Base-by-base conservation (phyloP, 257 asterid genomes). In the Anisodus tanguticus region DNA sequence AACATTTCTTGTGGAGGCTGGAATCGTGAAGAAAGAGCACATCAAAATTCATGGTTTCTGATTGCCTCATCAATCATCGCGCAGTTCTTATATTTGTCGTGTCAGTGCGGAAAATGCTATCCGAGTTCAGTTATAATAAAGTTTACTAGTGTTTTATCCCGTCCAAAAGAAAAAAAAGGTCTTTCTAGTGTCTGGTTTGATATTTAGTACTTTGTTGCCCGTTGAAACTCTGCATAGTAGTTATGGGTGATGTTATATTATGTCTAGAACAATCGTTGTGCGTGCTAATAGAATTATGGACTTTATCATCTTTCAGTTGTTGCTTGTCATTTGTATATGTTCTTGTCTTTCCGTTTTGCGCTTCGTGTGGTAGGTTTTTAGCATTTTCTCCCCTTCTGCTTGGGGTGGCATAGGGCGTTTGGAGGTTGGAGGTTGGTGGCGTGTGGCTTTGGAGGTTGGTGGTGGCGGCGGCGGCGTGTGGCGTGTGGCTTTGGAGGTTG, bases 1-100 rank as follows among this genome's bases (percentile, higher is more conserved):
- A n/a, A 35, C 85, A 37, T 82, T 85, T 76, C 88, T 85, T 63
- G 83, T 85, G 19, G 79, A 82, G 81, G 81, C 81, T 49, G 62
- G 19, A 49, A 22, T 74, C 0, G 81, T 74, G 81, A 74, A 74
- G 62, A 74, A 74, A 74, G 81, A 74, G 8, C 43, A 74, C 62
- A 74, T 74, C 81, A 74, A 74, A 49, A 74, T 74, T 74, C 81
- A 74, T 22, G 81, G 81, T 49, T 74, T 74, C 45, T 74, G 62
- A 74, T 74, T 51, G 1, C 62, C 81, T 51, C 62, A 49, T 22
- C 2, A 49, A 2, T 12, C 81, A 49, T 22, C 45, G 62, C 1
- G 12, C 60, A 11, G 80, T 19, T 49, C 1, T 74, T 13, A 22
- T 47, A 19, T 74, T 43, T 74, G 43, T 72, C 12, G 43, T 6